These are phyloP conservation scores for Coemansia sp. DNA, from an alignment of 192 early-diverging fungal species.

Conservation along the genomic window DNA sequence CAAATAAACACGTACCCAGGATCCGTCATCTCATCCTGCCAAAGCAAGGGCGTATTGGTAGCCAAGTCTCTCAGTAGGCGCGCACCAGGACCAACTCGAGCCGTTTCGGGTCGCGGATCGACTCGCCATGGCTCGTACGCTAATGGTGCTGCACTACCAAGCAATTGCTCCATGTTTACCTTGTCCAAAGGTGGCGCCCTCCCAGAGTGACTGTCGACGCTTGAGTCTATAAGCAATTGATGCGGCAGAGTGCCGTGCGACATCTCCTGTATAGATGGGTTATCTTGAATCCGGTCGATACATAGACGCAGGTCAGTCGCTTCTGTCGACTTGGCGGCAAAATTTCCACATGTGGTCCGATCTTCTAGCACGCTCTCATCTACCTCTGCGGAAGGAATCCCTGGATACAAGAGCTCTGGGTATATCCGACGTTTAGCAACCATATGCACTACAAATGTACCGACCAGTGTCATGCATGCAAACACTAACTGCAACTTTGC, in stretches of 20 bases:
- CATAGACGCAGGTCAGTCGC: background rate
- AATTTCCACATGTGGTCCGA: background rate
- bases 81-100: constrained; percentile 6
- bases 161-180: background rate
- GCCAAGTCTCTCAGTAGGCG: background rate
- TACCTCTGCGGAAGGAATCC: background rate
- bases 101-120: constrained; percentile 3
- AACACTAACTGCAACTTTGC: constrained; percentile 9
- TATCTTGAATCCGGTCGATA: background rate
- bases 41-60: background rate
- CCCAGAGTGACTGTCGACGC: background rate
- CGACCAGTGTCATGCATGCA: background rate
- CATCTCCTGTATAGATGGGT: constrained; percentile 9
- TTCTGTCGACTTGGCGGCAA: background rate
- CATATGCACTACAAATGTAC: constrained; percentile 2
- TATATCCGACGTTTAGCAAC: background rate
- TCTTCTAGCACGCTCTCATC: background rate
- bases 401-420: constrained; percentile 9
- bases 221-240: background rate
- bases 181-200: background rate
- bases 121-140: constrained; percentile 15
- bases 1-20: constrained; percentile 9
- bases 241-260: background rate
- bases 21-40: constrained; percentile 9
- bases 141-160: background rate